A percentile compares a stretch with the other conserved stretches of the same genome.
Evolutionary conservation across 2,329 filamentous ascomycete genomes (phyloP).

Genomic region (Remersonia thermophila): DNA sequence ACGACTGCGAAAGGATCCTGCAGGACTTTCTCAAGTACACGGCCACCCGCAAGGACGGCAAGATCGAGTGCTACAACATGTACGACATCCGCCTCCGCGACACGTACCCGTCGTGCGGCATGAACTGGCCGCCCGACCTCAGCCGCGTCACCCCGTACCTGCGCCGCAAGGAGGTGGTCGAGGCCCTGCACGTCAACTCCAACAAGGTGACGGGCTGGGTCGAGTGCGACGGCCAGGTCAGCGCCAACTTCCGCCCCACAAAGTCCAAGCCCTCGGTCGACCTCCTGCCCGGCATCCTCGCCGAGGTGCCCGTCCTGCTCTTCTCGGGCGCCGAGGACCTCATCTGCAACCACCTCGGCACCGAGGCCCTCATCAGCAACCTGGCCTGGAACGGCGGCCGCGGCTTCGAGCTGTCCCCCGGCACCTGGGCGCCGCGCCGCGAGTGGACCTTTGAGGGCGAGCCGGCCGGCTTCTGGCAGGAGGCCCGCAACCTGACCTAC

Average conservation of each 20-base stretch:
- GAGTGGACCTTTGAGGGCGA: constrained; percentile 92
- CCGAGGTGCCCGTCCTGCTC: constrained; percentile 65
- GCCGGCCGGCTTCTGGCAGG: constrained; percentile 81
- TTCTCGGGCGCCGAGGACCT: constrained; percentile 91
- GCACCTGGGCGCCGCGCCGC: constrained; percentile 80
- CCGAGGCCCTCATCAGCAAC: constrained; percentile 78
- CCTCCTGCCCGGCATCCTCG: constrained; percentile 66
- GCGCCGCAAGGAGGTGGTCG: constrained; percentile 62
- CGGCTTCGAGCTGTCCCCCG: constrained; percentile 78
- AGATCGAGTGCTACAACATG: constrained; percentile 73
- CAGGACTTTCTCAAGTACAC: constrained; percentile 58
- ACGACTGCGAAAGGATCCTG: constrained; percentile 65
- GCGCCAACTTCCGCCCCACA: constrained; percentile 53
- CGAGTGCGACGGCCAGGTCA: constrained; percentile 76
- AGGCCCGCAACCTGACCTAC: constrained; percentile 90
- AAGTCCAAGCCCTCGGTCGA: constrained; percentile 62
- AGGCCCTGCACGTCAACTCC: constrained; percentile 69
- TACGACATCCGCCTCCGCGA: constrained; percentile 88
- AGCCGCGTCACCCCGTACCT: constrained; percentile 68
- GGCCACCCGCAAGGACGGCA: constrained; percentile 35
- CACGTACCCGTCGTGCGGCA: constrained; percentile 71
- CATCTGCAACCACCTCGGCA: constrained; percentile 95
- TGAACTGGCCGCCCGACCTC: constrained; percentile 96
- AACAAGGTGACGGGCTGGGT: constrained; percentile 81
- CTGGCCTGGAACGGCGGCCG: constrained; percentile 86